phyloP scores from a whole-genome alignment of 2,329 filamentous ascomycete genomes.

The Sporothrix brunneoviolacea region DNA sequence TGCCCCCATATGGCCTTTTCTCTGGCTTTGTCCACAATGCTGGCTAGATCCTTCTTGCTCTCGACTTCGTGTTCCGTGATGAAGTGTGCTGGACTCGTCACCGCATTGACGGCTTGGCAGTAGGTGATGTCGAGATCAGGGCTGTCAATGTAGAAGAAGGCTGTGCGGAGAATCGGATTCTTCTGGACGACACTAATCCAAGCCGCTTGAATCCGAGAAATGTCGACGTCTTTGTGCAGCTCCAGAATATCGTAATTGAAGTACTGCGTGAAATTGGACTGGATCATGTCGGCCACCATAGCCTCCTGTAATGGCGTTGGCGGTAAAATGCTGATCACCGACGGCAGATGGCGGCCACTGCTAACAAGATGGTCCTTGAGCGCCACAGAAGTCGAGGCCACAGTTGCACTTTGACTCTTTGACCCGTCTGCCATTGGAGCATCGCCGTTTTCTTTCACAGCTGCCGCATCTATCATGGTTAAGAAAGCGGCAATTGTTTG shows the following conservation, averaged over 20 bases:
- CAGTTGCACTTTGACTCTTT: not conserved
- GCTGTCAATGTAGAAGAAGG: slow-evolving; percentile 61
- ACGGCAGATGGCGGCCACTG: slow-evolving; percentile 28
- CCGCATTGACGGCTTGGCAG: slow-evolving; percentile 39
- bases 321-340: slow-evolving; percentile 58
- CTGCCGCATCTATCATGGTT: slow-evolving; percentile 16
- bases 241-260: slow-evolving; percentile 78
- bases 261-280: slow-evolving; percentile 67
- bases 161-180: slow-evolving; percentile 69
- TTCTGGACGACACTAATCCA: slow-evolving; percentile 53
- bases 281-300: slow-evolving; percentile 75
- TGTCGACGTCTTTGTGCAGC: slow-evolving; percentile 47
- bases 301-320: slow-evolving; percentile 80
- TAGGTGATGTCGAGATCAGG: slow-evolving; percentile 45
- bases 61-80: slow-evolving; percentile 23
- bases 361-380: slow-evolving; percentile 34
- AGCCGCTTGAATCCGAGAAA: slow-evolving; percentile 49
- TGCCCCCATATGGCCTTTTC: slow-evolving; percentile 29
- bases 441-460: not conserved
- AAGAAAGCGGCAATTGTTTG: slow-evolving; percentile 61
- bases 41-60: slow-evolving; percentile 28
- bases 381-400: slow-evolving; percentile 13
- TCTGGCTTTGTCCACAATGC: slow-evolving; percentile 32
- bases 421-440: not conserved
- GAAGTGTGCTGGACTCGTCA: slow-evolving; percentile 7